Conservation (phyloP, 306 rosid genomes). For the Calophaca sinica region DNA sequence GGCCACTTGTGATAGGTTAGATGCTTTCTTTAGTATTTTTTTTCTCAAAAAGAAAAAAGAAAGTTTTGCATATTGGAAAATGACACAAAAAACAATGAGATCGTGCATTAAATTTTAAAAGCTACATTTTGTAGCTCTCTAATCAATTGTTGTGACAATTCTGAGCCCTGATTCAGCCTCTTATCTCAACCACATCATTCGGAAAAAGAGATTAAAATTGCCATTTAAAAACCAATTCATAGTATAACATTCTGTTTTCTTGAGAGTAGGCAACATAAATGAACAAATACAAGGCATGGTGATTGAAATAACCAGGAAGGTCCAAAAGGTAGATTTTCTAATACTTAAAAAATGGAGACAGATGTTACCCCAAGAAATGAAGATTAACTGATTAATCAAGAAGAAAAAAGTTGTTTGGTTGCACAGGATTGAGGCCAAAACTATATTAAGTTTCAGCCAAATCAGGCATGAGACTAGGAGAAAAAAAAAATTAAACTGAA, state of each 20-base stretch:
- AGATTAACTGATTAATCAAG: background rate
- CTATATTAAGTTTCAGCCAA: background rate
- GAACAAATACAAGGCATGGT: too few species aligned
- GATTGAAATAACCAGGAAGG: too few species aligned
- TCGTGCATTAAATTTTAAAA: conserved; percentile 33
- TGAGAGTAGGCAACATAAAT: too few species aligned
- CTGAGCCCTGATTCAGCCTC: background rate
- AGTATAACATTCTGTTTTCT: background rate
- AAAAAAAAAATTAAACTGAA: background rate
- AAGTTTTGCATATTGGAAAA: background rate
- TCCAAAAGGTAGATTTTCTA: too few species aligned
- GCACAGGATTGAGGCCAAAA: background rate
- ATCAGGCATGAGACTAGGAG: background rate
- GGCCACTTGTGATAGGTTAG: conserved; percentile 14
- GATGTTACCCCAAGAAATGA: background rate
- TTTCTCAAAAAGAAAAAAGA: conserved; percentile 6
- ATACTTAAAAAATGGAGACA: background rate
- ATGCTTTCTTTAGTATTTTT: conserved; percentile 12
- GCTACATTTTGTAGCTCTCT: conserved; percentile 17
- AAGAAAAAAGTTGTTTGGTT: conserved; percentile 8
- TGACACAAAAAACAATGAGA: background rate
- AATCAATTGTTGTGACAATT: conserved; percentile 4
- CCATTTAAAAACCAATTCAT: background rate
- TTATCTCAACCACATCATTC: background rate
- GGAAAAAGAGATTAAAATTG: background rate